Evolutionary conservation across 2,329 filamentous ascomycete species (phyloP).

Genomic region (Microsporum canis): DNA sequence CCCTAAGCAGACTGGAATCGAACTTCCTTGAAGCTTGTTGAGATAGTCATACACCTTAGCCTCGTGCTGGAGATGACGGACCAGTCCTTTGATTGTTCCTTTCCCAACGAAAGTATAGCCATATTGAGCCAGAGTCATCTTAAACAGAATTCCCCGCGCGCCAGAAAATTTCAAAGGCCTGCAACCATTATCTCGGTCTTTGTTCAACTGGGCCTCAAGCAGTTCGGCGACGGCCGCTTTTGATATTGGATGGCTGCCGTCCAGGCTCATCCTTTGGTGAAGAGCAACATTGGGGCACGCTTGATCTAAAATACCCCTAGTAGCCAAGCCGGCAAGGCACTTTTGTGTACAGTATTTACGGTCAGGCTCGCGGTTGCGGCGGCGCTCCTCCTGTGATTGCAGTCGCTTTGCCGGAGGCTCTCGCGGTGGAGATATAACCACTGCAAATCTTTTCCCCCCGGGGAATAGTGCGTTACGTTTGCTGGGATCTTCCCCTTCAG

Average conservation of each 20-base stretch:
- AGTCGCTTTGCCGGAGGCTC: not conserved
- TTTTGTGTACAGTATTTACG: conserved; percentile 30
- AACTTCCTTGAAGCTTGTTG: conserved; percentile 8
- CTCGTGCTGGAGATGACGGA: conserved; percentile 7
- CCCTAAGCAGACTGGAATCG: conserved; percentile 9
- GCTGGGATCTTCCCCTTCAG: not conserved
- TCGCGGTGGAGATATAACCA: not conserved
- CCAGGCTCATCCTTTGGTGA: not conserved
- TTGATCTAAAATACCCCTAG: conserved; percentile 22
- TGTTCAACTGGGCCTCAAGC: not conserved
- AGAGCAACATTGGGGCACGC: conserved; percentile 27
- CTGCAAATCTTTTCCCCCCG: not conserved
- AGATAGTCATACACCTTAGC: conserved; percentile 10
- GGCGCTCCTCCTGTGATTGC: not conserved
- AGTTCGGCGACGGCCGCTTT: not conserved
- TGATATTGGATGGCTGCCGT: not conserved
- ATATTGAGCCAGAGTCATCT: not conserved
- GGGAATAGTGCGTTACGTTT: not conserved
- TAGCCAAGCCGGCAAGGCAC: conserved; percentile 29
- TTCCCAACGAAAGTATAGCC: conserved; percentile 4
- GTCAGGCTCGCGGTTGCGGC: not conserved
- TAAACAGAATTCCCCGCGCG: conserved; percentile 2
- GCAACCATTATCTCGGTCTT: conserved; percentile 3
- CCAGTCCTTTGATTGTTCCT: not conserved
- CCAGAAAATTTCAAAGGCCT: not conserved